Base-by-base conservation (phyloP, 2,329 filamentous ascomycete genomes). In the Xylaria sp. region DNA sequence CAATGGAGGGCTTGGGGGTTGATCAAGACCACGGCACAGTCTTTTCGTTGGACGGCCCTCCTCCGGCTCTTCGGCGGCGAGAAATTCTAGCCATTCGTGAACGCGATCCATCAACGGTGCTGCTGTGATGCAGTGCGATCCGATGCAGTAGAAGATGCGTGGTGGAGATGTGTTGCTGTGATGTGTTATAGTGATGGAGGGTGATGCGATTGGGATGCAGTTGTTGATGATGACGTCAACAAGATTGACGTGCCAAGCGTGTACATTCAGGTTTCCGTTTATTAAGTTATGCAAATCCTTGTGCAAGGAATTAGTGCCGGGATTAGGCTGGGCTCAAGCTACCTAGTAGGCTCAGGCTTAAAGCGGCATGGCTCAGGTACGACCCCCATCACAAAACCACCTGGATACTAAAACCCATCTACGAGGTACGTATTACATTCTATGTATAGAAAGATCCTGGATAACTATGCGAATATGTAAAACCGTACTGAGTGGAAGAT, bases 1-100 rank as follows among this genome's bases (percentile, higher is more conserved):
- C n/a, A 55, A 55, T 40, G n/a, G 32, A 55, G 32, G 53, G 53
- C 29, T 55, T 55, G 10, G 21, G 54, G 54, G 54, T 42, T 58
- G 21, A 58, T 58, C 35, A 44, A 58, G 54, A 44, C 37, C 21
- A 58, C 23, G 13, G 21, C 35, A 58, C 8, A 58, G 35, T 25
- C 21, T 42, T 58, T 58, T 58, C 5, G 35, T 44, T 58, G 32
- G 54, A 58, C 21, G 21, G 37, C 54, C 35, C 32, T 55, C 35
- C 32, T 55, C 32, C n/a, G 32, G 32, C 32, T 55, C 32, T 55
- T 55, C 32, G 10, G 32, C 53, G 53, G 53, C 32, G 32, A 55
- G 18, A 40, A 32, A 55, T 55, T 55, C 32, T 55, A 55, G 32
- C 18, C 32, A 55, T 18, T 55, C n/a, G 53, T 55, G n/a, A 40